These are phyloP conservation scores for Citrus unshiu DNA, from an alignment of 345 rosid species.

Conservation along the genomic window DNA sequence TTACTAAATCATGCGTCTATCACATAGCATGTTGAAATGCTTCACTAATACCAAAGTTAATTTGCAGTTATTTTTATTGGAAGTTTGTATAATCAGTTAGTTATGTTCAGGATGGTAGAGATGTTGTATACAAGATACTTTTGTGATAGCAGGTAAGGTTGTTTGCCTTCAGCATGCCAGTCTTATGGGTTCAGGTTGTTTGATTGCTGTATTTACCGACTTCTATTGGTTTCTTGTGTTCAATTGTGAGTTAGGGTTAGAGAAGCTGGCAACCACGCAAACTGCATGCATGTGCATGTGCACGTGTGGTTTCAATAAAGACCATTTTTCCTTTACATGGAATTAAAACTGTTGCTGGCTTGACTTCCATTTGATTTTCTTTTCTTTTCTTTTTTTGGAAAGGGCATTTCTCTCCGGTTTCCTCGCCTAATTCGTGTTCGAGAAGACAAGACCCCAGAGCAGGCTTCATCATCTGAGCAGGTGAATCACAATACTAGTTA, in stretches of 20 bases:
- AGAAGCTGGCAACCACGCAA: not conserved
- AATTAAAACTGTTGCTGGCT: not conserved
- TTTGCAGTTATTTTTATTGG: not conserved
- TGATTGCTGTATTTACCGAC: not conserved
- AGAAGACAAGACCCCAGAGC: constrained; percentile 81
- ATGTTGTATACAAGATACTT: not conserved
- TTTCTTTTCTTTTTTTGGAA: not conserved
- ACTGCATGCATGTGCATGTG: not conserved
- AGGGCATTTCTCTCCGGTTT: constrained; percentile 91
- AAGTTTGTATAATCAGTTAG: not conserved
- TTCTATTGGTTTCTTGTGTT: not conserved
- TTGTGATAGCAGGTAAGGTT: not conserved
- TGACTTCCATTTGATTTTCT: not conserved
- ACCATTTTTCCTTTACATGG: not conserved
- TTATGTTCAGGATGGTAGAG: not conserved
- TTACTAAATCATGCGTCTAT: not conserved
- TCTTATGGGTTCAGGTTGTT: not conserved
- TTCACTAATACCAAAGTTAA: not conserved
- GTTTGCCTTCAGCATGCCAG: not conserved
- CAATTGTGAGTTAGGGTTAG: not conserved
- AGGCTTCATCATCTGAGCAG: constrained; percentile 82
- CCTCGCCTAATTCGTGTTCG: constrained; percentile 82
- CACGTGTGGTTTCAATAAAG: too few species aligned
- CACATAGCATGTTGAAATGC: not conserved
- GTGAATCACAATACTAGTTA: constrained; percentile 30